Conservation (phyloP, 371 early-diverging fungal genomes). For the Mucor saturninus region DNA sequence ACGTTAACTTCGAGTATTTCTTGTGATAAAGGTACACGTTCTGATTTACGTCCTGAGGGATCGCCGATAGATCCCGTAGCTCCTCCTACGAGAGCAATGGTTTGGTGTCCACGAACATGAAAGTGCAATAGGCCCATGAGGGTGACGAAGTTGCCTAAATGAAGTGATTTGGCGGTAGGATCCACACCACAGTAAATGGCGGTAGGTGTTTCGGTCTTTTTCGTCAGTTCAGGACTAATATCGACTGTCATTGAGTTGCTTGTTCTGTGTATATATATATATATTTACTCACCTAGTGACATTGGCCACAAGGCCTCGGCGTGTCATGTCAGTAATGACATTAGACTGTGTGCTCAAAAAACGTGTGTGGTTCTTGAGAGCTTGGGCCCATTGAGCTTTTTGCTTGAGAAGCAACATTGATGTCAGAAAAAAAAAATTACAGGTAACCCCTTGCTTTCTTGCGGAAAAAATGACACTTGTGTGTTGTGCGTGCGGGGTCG, state of each 20-base stretch:
- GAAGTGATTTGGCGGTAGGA: conserved; percentile 91
- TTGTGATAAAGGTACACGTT: conserved; percentile 69
- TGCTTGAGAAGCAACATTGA: neutral
- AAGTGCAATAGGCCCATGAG: conserved; percentile 89
- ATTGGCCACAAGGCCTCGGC: conserved; percentile 43
- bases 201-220: conserved; percentile 53
- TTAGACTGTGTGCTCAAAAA: conserved; percentile 28
- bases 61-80: conserved; percentile 96
- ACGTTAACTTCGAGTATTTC: conserved; percentile 69
- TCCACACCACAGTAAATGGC: conserved; percentile 93
- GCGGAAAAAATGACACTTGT: neutral
- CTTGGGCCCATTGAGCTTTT: conserved; percentile 4
- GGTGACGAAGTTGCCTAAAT: conserved; percentile 88
- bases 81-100: conserved; percentile 89
- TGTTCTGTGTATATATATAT: neutral
- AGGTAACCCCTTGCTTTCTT: neutral
- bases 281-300: conserved; percentile 32
- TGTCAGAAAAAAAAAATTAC: neutral
- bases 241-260: neutral
- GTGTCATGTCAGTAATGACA: conserved; percentile 43
- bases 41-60: conserved; percentile 86
- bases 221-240: conserved; percentile 53
- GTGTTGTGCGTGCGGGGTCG: too few relatives aligned
- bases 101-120: conserved; percentile 81
- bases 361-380: neutral